These are phyloP conservation scores for Triticum timopheevii DNA, from an alignment of 176 grass and related monocot genomes.

Conservation along the genomic window DNA sequence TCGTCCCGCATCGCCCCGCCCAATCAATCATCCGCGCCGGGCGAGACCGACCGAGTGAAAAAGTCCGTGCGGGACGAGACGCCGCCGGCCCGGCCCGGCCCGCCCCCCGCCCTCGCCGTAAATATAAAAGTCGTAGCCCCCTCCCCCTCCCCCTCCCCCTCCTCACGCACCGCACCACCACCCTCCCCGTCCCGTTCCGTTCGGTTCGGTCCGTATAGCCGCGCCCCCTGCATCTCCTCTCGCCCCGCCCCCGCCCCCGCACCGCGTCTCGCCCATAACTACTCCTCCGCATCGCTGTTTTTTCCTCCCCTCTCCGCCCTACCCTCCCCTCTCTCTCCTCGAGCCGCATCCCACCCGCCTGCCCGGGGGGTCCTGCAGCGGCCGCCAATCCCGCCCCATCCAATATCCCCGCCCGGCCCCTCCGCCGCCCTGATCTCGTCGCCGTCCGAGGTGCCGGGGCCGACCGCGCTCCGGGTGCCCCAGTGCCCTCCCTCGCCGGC, in stretches of 20 bases:
- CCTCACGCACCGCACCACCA: background rate
- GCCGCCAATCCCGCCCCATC: conserved; percentile 1
- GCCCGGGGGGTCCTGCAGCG: background rate
- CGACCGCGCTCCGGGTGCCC: background rate
- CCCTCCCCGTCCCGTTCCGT: background rate
- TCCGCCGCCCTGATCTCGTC: background rate
- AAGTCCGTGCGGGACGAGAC: background rate
- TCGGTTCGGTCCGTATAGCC: conserved; percentile 20
- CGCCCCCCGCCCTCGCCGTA: background rate
- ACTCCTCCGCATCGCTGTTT: conserved; percentile 17
- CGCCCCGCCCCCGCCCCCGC: background rate
- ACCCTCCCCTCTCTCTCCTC: background rate
- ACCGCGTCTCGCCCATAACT: conserved; percentile 9
- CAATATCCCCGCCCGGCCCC: background rate
- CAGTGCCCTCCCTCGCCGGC: background rate
- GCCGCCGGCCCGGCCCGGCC: background rate
- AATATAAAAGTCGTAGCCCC: background rate
- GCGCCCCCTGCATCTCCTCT: background rate
- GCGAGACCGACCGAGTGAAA: background rate
- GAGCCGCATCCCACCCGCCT: conserved; percentile 6
- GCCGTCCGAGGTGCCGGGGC: background rate
- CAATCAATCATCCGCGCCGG: background rate
- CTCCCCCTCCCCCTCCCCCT: background rate
- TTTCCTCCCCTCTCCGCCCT: background rate
- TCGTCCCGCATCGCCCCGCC: background rate